Percentiles rank a stretch among this genome's conserved stretches.
These are phyloP conservation scores for Colletotrichum viniferum DNA, from an alignment of 2,329 filamentous ascomycete genomes.

Conservation along the genomic window DNA sequence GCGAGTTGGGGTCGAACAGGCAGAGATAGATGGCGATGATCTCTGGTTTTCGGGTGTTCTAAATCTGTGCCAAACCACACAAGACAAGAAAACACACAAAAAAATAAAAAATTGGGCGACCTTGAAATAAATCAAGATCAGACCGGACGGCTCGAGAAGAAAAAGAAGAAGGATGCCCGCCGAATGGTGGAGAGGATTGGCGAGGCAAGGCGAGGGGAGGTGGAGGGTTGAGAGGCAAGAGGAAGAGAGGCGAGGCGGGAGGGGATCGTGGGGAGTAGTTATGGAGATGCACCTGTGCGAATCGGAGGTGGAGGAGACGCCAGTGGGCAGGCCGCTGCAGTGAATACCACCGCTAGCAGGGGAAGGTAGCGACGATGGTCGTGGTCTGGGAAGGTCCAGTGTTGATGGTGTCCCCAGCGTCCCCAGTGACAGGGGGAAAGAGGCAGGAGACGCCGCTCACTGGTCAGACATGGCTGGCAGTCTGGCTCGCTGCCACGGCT, in stretches of 20 bases:
- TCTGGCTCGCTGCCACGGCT: neutral
- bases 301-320: constrained; percentile 8
- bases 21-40: neutral
- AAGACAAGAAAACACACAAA: neutral
- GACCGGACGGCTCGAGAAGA: neutral
- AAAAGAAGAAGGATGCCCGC: neutral
- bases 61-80: neutral
- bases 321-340: neutral
- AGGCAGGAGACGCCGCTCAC: neutral
- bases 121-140: neutral
- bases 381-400: neutral
- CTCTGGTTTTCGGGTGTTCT: neutral
- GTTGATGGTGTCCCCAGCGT: neutral
- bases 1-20: neutral
- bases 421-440: neutral
- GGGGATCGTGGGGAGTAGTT: constrained; percentile 20
- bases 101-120: neutral
- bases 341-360: neutral
- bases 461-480: constrained; percentile 9
- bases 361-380: neutral
- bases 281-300: constrained; percentile 11
- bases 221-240: constrained; percentile 3
- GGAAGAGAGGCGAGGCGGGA: constrained; percentile 5
- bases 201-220: constrained; percentile 2
- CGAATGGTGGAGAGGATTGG: neutral